Conservation (phyloP, 768 basidiomycete species). For the Leccinum ochraceum region DNA sequence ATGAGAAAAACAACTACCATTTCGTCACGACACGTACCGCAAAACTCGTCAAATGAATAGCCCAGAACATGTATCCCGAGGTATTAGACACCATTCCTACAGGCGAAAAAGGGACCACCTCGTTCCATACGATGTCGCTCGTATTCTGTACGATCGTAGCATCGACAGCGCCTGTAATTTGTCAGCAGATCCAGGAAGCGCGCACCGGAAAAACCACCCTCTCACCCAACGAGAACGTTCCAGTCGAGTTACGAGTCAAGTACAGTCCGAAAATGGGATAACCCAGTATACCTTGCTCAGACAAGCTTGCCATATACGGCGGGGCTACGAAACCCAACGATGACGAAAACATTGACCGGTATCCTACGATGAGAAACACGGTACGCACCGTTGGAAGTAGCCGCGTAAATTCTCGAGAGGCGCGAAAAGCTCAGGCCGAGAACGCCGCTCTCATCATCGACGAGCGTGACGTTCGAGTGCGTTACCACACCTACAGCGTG, state of each 20-base stretch:
- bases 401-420: slow-evolving; percentile 57
- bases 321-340: slow-evolving; percentile 44
- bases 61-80: slow-evolving; percentile 79
- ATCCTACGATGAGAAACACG: slow-evolving; percentile 13
- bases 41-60: slow-evolving; percentile 57
- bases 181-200: neutral
- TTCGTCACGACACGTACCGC: slow-evolving; percentile 39
- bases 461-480: slow-evolving; percentile 60
- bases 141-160: slow-evolving; percentile 61
- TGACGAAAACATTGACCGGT: neutral
- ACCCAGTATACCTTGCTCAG: slow-evolving; percentile 61
- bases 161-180: slow-evolving; percentile 72
- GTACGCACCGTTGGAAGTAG: slow-evolving; percentile 48
- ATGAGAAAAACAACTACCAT: slow-evolving; percentile 4
- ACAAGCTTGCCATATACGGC: slow-evolving; percentile 65
- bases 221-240: slow-evolving; percentile 65
- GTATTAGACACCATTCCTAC: slow-evolving; percentile 53
- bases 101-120: slow-evolving; percentile 73
- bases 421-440: slow-evolving; percentile 77
- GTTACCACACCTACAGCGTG: slow-evolving; percentile 54
- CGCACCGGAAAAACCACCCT: neutral
- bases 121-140: slow-evolving; percentile 68
- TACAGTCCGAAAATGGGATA: slow-evolving; percentile 80
- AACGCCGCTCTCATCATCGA: slow-evolving; percentile 67
- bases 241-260: slow-evolving; percentile 57